Percentiles rank a stretch among this genome's conserved stretches.
phyloP scores from a whole-genome alignment of 2,329 filamentous ascomycete genomes.

The Colletotrichum paranaense region DNA sequence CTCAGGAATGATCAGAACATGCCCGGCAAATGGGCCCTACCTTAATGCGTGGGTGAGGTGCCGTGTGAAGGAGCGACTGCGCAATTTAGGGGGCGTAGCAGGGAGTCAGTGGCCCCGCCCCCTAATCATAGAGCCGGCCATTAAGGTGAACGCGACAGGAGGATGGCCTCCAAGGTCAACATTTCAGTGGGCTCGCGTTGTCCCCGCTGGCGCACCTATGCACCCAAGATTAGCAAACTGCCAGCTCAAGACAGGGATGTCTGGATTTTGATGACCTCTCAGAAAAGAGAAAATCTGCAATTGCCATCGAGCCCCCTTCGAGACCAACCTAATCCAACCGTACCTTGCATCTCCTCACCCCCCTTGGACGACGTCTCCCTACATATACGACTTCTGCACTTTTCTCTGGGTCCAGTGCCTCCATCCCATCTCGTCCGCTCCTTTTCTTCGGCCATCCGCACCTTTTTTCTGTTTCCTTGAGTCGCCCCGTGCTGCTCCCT shows the following conservation, averaged over 20 bases:
- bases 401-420: conserved; percentile 8
- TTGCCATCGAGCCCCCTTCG: conserved; percentile 27
- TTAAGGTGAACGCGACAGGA: conserved; percentile 24
- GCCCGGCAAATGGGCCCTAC: background rate
- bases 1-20: background rate
- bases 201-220: conserved; percentile 28
- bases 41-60: too few species aligned
- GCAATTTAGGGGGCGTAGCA: conserved; percentile 21
- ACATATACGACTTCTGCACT: conserved; percentile 29
- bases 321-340: background rate
- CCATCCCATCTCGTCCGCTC: conserved; percentile 28
- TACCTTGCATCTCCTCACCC: conserved; percentile 13
- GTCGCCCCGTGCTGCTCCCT: conserved; percentile 16
- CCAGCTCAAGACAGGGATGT: conserved; percentile 29
- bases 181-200: conserved; percentile 25
- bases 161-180: conserved; percentile 9
- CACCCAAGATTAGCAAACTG: conserved; percentile 34
- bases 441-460: conserved; percentile 31
- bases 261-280: conserved; percentile 24
- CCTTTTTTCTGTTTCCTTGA: conserved; percentile 26
- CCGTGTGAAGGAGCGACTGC: background rate
- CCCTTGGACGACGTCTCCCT: conserved; percentile 22
- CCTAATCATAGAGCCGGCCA: conserved; percentile 25
- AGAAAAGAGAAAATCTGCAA: conserved; percentile 31
- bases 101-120: conserved; percentile 16